Evolutionary conservation across 2,329 filamentous ascomycete genomes (phyloP), one percentile per base, ranked within the genome.

Genomic region (Pseudocercospora eumusae): DNA sequence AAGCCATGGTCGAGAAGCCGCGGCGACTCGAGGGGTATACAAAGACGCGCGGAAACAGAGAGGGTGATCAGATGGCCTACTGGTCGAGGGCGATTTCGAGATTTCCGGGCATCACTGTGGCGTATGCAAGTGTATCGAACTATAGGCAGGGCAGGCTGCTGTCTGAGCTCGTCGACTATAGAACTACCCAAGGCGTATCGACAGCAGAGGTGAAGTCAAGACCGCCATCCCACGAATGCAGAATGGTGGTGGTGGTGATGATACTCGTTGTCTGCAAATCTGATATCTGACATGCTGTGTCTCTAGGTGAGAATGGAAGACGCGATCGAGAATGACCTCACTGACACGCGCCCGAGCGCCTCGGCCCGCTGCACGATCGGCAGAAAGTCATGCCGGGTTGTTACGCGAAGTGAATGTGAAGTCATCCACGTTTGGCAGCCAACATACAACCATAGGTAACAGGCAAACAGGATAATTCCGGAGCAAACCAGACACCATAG

Each of bases 341-440:
- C 44, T 47, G 44, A 23, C 23, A 7, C 36, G 36, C 36, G 13
- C 15, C 33, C 21, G 44, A 7, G 13, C 47, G 47, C 49, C 23
- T 53, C 49, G 49, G 49, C 49, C 49, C 49, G 49, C 49, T 53
- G 13, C 23, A 27, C 13, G 44, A 18, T 28, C 49, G 49, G 49
- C 49, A 28, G 52, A 21, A 54, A 13, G 52, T 54, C 18, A 23
- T 18, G 27, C 52, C 40, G 25, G n/a, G 36, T 9, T 36, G 57
- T 40, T 31, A 20, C 57, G 57, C 57, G 57, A 53, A 57, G 60
- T 58, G 47, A 55, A 56, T 60, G 57, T 54, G 57, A 61, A n/a
- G 36, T 50, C 44, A 47, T 47, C 36, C 15, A 40, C 36, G 36
- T 18, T 40, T 40, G 36, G 21, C 23, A 28, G 23, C 45, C 28